Percentiles rank a stretch among this genome's conserved stretches.
Conservation (phyloP, 225 moss, liverwort and hornwort species). For the Neckera pumila region DNA sequence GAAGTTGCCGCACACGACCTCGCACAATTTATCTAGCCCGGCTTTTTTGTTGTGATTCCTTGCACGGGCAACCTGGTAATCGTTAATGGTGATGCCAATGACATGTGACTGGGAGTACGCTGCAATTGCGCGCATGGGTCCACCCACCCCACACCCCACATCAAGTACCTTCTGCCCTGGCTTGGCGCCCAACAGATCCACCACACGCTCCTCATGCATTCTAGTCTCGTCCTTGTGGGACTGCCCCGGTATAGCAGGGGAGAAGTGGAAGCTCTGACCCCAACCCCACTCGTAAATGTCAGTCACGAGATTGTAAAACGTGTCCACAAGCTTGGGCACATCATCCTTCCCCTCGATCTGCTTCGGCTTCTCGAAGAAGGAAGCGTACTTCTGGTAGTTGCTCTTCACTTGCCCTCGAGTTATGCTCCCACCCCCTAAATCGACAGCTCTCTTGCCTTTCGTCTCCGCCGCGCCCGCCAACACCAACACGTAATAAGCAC, state of each 20-base stretch:
- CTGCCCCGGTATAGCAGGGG: slow-evolving; percentile 77
- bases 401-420: slow-evolving; percentile 70
- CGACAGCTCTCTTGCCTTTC: slow-evolving; percentile 74
- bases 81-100: slow-evolving; percentile 87
- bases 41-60: slow-evolving; percentile 85
- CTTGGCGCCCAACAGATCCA: slow-evolving; percentile 59
- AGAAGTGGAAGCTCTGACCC: slow-evolving; percentile 98
- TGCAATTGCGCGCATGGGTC: slow-evolving; percentile 95
- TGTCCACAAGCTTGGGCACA: slow-evolving; percentile 91
- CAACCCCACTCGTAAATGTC: slow-evolving; percentile 99
- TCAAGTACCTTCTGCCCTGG: slow-evolving; percentile 67
- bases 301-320: slow-evolving; percentile 89
- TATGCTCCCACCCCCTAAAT: slow-evolving; percentile 80
- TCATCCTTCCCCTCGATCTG: slow-evolving; percentile 89
- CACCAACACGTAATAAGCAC: slow-evolving; percentile 64
- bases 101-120: slow-evolving; percentile 66
- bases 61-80: slow-evolving; percentile 89
- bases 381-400: slow-evolving; percentile 80
- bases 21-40: slow-evolving; percentile 64
- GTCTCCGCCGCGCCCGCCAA: slow-evolving; percentile 69
- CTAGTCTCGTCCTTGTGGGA: slow-evolving; percentile 73
- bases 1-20: slow-evolving; percentile 89
- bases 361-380: slow-evolving; percentile 86
- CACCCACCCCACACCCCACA: slow-evolving; percentile 90
- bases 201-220: slow-evolving; percentile 85